These are phyloP conservation scores for Xylaria sp. DNA, from an alignment of 2,329 filamentous ascomycete species.

Conservation along the genomic window DNA sequence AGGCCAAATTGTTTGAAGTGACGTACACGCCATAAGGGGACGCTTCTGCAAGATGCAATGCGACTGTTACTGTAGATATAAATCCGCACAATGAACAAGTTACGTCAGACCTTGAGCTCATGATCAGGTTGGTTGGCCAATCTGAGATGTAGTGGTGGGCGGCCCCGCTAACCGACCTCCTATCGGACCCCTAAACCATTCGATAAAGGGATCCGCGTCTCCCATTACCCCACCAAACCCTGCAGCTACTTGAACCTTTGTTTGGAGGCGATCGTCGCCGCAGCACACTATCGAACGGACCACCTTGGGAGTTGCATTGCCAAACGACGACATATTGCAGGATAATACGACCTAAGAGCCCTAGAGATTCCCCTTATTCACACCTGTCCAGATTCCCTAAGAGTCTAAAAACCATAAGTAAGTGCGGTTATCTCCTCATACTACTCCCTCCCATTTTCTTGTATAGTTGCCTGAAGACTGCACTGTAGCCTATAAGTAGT, in stretches of 20 bases:
- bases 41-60: neutral
- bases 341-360: conserved; percentile 13
- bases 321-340: conserved; percentile 43
- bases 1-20: neutral
- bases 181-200: conserved; percentile 6
- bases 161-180: too few relatives aligned
- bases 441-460: too few relatives aligned
- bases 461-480: neutral
- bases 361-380: neutral
- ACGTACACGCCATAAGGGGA: neutral
- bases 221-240: neutral
- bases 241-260: neutral
- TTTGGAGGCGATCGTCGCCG: neutral
- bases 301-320: neutral
- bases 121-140: neutral
- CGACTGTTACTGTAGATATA: neutral
- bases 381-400: neutral
- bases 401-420: conserved; percentile 20
- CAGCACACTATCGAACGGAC: neutral
- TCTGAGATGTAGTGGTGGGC: too few relatives aligned
- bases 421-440: neutral
- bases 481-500: conserved; percentile 9
- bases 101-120: conserved; percentile 2
- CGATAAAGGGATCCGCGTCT: neutral
- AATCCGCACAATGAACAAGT: neutral